Evolutionary conservation across 163 green algal species (phyloP).

Genomic region (Scenedesmus sp.): DNA sequence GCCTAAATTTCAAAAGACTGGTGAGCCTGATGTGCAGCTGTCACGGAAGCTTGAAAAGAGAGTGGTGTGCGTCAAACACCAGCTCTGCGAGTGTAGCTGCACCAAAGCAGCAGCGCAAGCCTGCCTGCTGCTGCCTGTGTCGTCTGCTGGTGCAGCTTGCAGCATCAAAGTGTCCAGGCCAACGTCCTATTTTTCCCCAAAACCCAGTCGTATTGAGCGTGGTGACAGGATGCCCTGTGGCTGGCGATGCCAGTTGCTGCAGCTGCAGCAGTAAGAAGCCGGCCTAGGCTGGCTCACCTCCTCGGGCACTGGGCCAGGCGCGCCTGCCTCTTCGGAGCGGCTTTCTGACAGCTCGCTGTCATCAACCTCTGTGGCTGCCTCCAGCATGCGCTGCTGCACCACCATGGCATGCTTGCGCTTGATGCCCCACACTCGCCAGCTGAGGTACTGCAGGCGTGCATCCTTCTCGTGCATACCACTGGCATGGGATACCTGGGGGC

Average conservation of each 20-base stretch:
- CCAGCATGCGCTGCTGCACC: slow-evolving; percentile 25
- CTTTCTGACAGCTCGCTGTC: slow-evolving; percentile 29
- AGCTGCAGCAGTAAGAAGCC: neutral
- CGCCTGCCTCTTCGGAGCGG: slow-evolving; percentile 12
- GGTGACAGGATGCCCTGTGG: no score
- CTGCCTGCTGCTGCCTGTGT: neutral
- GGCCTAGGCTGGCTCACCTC: neutral
- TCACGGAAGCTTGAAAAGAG: no score
- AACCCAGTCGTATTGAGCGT: no score
- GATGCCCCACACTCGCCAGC: slow-evolving; percentile 95
- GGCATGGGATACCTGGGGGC: slow-evolving; percentile 5
- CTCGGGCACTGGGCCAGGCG: neutral
- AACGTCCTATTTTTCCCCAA: no score
- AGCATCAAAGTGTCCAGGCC: no score
- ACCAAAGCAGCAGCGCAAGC: neutral
- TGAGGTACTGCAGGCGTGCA: slow-evolving; percentile 90
- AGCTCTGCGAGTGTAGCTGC: neutral
- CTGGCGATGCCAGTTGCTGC: neutral
- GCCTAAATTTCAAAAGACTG: neutral
- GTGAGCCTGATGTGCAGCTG: no score
- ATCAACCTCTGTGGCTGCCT: neutral
- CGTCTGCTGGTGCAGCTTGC: no score
- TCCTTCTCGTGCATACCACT: slow-evolving; percentile 75
- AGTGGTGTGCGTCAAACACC: no score
- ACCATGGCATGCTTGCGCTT: slow-evolving; percentile 77